These are phyloP conservation scores for Croton laevigatus DNA, from an alignment of 441 rosid species.

Conservation along the genomic window DNA sequence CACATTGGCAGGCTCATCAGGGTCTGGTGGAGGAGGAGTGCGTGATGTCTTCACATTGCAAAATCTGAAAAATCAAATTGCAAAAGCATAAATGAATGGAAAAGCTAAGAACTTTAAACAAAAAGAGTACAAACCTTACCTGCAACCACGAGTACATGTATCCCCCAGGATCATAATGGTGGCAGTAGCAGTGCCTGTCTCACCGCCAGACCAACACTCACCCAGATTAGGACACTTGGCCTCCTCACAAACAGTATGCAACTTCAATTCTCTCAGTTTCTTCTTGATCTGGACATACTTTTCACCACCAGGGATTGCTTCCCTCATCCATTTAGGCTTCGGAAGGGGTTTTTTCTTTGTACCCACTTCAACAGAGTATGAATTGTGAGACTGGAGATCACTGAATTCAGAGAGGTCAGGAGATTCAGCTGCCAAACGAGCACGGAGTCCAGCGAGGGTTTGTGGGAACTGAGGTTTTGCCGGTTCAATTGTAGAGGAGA, in stretches of 20 bases:
- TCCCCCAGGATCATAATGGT: slow-evolving; percentile 96
- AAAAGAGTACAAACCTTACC: slow-evolving; percentile 32
- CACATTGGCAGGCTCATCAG: slow-evolving; percentile 77
- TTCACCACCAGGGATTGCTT: slow-evolving; percentile 87
- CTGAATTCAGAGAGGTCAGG: slow-evolving; percentile 65
- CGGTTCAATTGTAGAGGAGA: slow-evolving; percentile 37
- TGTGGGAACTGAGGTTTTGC: slow-evolving; percentile 41
- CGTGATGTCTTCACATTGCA: slow-evolving; percentile 97
- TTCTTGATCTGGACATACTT: slow-evolving; percentile 96
- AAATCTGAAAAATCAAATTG: slow-evolving; percentile 43
- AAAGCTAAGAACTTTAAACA: not conserved
- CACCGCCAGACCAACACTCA: slow-evolving; percentile 98
- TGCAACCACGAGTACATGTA: slow-evolving; percentile 96
- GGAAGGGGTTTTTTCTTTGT: slow-evolving; percentile 95
- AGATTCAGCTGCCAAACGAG: slow-evolving; percentile 72
- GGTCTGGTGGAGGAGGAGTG: slow-evolving; percentile 93
- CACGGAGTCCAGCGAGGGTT: slow-evolving; percentile 75
- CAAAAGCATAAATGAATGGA: not conserved
- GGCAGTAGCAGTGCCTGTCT: slow-evolving; percentile 95
- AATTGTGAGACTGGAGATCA: slow-evolving; percentile 35
- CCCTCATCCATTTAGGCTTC: slow-evolving; percentile 98
- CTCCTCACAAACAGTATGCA: slow-evolving; percentile 97
- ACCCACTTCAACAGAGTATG: slow-evolving; percentile 90
- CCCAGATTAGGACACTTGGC: slow-evolving; percentile 91
- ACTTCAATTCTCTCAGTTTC: slow-evolving; percentile 82